phyloP scores from a whole-genome alignment of 208 protist species.

The Strigomonas culicis region DNA sequence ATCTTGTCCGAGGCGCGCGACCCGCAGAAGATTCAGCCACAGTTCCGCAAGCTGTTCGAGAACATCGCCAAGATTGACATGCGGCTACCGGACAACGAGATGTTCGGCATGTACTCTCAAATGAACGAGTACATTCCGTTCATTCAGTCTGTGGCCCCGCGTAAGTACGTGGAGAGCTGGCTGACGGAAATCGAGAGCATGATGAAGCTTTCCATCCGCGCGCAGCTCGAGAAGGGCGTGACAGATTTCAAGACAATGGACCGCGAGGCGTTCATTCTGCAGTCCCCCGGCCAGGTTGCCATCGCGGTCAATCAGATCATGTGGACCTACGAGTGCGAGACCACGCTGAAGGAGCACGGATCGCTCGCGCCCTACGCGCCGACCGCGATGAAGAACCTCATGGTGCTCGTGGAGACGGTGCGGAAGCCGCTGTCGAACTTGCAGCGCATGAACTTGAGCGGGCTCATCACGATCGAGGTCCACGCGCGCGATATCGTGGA shows the following conservation, averaged over 20 bases:
- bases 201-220: constrained; percentile 93
- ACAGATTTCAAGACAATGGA: constrained; percentile 68
- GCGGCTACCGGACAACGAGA: constrained; percentile 86
- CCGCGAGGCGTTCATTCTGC: constrained; percentile 77
- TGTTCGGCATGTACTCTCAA: constrained; percentile 94
- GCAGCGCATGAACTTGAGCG: constrained; percentile 92
- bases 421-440: constrained; percentile 82
- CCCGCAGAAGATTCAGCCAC: constrained; percentile 94
- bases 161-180: constrained; percentile 97
- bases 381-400: constrained; percentile 82
- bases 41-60: constrained; percentile 96
- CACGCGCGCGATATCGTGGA: constrained; percentile 95
- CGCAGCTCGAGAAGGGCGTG: constrained; percentile 81
- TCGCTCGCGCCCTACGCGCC: constrained; percentile 80
- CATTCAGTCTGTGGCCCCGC: constrained; percentile 87
- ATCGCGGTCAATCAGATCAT: constrained; percentile 92
- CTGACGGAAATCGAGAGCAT: constrained; percentile 95
- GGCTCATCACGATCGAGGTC: constrained; percentile 96
- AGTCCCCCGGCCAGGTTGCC: constrained; percentile 88
- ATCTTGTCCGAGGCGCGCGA: constrained; percentile 96
- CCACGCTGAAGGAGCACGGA: constrained; percentile 71
- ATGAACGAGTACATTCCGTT: constrained; percentile 96
- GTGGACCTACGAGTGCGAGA: constrained; percentile 93
- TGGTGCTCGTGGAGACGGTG: constrained; percentile 89
- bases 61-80: constrained; percentile 93